Evolutionary conservation across 2,329 filamentous ascomycete genomes (phyloP).

Genomic region (Cladophialophora psammophila): DNA sequence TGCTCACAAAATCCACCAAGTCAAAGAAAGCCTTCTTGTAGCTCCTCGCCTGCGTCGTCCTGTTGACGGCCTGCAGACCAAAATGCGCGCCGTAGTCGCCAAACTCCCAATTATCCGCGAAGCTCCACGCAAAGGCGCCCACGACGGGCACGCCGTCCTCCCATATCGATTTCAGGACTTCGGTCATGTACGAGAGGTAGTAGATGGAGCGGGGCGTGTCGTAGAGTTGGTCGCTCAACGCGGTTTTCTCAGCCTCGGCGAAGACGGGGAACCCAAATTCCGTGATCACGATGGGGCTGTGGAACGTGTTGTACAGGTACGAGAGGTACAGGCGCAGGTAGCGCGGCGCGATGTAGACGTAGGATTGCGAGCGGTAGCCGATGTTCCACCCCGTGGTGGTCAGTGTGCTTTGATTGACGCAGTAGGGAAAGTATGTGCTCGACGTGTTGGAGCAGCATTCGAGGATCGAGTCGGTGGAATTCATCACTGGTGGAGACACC

Average conservation of each 20-base stretch:
- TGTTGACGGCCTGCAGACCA: slow-evolving; percentile 65
- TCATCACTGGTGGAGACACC: slow-evolving; percentile 54
- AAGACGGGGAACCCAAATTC: slow-evolving; percentile 66
- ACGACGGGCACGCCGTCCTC: slow-evolving; percentile 64
- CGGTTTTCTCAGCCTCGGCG: slow-evolving; percentile 56
- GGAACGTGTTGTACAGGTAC: slow-evolving; percentile 68
- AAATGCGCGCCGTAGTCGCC: slow-evolving; percentile 57
- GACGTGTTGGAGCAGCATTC: slow-evolving; percentile 58
- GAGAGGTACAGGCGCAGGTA: slow-evolving; percentile 65
- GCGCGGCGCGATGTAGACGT: slow-evolving; percentile 57
- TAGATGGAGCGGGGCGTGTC: slow-evolving; percentile 63
- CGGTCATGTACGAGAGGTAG: slow-evolving; percentile 62
- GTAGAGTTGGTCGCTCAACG: slow-evolving; percentile 59
- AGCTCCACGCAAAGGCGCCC: slow-evolving; percentile 63
- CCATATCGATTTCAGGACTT: slow-evolving; percentile 63
- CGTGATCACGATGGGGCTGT: slow-evolving; percentile 54
- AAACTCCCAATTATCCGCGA: slow-evolving; percentile 56
- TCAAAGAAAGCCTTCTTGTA: slow-evolving; percentile 69
- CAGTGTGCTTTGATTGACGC: slow-evolving; percentile 57
- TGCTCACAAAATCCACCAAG: slow-evolving; percentile 60
- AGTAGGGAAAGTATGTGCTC: slow-evolving; percentile 59
- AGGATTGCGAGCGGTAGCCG: slow-evolving; percentile 52
- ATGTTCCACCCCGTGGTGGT: slow-evolving; percentile 65
- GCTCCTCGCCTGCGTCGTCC: slow-evolving; percentile 58
- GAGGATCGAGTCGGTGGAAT: slow-evolving; percentile 50